Conservation (phyloP, 139 green algal species). For the Asterochloris erici region DNA sequence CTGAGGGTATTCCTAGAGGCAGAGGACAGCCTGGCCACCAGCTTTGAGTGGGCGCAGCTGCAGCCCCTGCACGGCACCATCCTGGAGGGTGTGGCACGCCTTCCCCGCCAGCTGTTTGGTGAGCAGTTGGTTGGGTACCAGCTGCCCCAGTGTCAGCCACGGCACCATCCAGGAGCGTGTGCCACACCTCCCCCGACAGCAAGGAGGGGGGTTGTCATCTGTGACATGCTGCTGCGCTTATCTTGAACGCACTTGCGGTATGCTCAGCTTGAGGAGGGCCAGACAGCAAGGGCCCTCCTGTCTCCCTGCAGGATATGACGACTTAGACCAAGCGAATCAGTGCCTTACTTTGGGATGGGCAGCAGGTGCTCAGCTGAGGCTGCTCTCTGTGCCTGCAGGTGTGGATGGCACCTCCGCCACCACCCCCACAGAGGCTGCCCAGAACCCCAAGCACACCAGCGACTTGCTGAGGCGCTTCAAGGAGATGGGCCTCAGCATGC, state of each 20-base stretch:
- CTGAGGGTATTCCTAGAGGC: constrained; percentile 79
- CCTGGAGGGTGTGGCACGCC: constrained; percentile 69
- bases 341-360: too few relatives aligned
- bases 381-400: constrained; percentile 23
- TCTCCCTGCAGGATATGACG: too few relatives aligned
- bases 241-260: not conserved
- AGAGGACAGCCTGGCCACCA: constrained; percentile 60
- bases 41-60: constrained; percentile 58
- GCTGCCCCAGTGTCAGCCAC: constrained; percentile 58
- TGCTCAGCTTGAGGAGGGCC: too few relatives aligned
- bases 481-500: constrained; percentile 44
- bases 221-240: not conserved
- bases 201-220: not conserved
- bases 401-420: constrained; percentile 41
- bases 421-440: constrained; percentile 57
- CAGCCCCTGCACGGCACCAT: constrained; percentile 45
- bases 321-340: too few relatives aligned
- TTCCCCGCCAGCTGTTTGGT: constrained; percentile 73
- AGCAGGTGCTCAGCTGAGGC: not conserved
- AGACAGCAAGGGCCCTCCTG: too few relatives aligned
- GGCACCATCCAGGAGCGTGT: constrained; percentile 65
- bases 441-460: constrained; percentile 50
- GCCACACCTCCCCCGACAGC: constrained; percentile 40
- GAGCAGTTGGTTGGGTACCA: constrained; percentile 1
- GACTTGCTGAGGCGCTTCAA: constrained; percentile 74